A percentile compares a stretch with the other conserved stretches of the same genome.
Evolutionary conservation across 768 basidiomycete genomes (phyloP).

Genomic region (Lyophyllum decastes): DNA sequence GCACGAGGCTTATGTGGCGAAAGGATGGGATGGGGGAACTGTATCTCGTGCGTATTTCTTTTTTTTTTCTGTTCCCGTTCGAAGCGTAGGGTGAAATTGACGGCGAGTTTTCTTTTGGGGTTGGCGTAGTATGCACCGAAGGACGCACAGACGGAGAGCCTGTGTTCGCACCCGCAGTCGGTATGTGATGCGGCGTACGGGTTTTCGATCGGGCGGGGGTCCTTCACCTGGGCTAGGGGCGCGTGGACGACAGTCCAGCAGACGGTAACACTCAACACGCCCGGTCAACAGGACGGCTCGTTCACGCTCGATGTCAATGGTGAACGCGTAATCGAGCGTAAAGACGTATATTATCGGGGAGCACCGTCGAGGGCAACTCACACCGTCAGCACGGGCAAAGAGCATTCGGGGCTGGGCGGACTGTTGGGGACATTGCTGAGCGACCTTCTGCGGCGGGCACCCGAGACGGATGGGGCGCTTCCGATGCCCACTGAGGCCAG

Average conservation of each 20-base stretch:
- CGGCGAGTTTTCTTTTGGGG: neutral
- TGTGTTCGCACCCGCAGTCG: slow-evolving; percentile 62
- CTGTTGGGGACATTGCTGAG: slow-evolving; percentile 11
- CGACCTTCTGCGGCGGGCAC: slow-evolving; percentile 3
- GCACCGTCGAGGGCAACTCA: slow-evolving; percentile 18
- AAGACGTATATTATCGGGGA: slow-evolving; percentile 66
- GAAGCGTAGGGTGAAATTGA: neutral
- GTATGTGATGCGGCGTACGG: slow-evolving; percentile 71
- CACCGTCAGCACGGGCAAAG: neutral
- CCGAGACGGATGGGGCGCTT: neutral
- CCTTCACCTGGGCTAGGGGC: slow-evolving; percentile 62
- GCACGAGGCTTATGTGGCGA: slow-evolving; percentile 86
- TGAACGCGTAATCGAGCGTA: slow-evolving; percentile 45
- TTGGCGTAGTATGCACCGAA: slow-evolving; percentile 69
- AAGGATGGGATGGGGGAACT: slow-evolving; percentile 68
- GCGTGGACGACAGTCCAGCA: slow-evolving; percentile 76
- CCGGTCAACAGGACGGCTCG: slow-evolving; percentile 65
- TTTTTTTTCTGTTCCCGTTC: neutral
- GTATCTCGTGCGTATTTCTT: slow-evolving; percentile 56
- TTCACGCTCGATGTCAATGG: slow-evolving; percentile 72
- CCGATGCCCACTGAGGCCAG: neutral
- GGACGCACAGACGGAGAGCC: slow-evolving; percentile 57
- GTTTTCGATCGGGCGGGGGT: slow-evolving; percentile 72
- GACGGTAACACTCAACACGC: slow-evolving; percentile 71
- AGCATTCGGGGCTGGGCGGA: slow-evolving; percentile 7